Base-by-base conservation (phyloP, 257 asterid species). In the Solanum ossicruentum region DNA sequence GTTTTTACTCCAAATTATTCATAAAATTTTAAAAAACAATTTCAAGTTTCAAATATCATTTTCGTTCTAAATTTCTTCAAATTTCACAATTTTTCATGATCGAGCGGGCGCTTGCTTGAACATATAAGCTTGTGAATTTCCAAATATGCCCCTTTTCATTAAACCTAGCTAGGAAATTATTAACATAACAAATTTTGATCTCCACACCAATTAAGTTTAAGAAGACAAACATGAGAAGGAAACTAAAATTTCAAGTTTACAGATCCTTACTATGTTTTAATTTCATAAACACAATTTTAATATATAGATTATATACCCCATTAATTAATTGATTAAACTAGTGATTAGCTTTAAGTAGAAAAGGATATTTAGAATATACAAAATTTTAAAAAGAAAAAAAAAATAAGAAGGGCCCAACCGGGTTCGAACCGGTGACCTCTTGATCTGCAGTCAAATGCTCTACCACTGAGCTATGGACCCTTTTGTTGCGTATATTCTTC, bases 401-500 rank as follows among this genome's bases (percentile, higher is more conserved):
- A 3, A 36, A 28, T 28, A 36, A 4, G 5, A 73, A 86, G 91
- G 91, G 91, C 89, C 86, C 89, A 87, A 87, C 86, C 91, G 85
- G 85, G 82, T 83, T 89, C 88, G 87, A 89, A 89, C 90, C 85
- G 86, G 85, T 88, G 92, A 86, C 92, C 92, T 89, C 86, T 89
- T 83, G 92, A 89, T 89, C 89, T 89, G 89, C 92, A 88, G 89
- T 86, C 91, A 91, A 93, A 89, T 93, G 96, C 97, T 94, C 95
- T 91, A 92, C 96, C 97, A 93, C 96, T 94, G 98, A 94, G 96
- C 96, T 93, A 93, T 92, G 92, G 84, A 85, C 86, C 88, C 86
- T 10, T 3, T 45, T 36, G 23, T 7, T 57, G 23, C 20, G 3
- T 0, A 3, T 8, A 6, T 0, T 0, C 18, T 8, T 57, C 26